Base-by-base conservation (phyloP, 2,329 filamentous ascomycete species). In the Orbilia javanica region DNA sequence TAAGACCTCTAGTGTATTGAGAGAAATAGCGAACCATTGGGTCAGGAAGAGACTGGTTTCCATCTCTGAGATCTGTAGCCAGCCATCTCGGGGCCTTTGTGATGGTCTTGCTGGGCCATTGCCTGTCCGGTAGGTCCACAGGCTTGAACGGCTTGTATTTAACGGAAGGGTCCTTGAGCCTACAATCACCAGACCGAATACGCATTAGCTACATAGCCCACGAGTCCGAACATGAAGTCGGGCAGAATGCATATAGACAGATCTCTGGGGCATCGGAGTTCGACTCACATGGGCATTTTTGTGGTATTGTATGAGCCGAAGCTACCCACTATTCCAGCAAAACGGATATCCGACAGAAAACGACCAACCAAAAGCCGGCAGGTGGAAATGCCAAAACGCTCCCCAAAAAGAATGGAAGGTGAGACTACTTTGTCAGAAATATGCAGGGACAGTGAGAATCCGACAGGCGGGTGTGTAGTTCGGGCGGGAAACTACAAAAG, bases 1-100 rank as follows among this genome's bases (percentile, higher is more conserved):
- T 13, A 6, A 46, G 20, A 31, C 65, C 53, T 36, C 66, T 46
- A 39, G 3, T n/a, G n/a, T n/a, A n/a, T n/a, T n/a, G n/a, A 34
- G 4, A 57, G 8, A 50, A 62, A 15, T 4, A 60, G 44, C 89
- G 81, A 87, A 93, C 92, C 94, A 98, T 97, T 80, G 95, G 94
- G 84, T 97, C 93, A 36, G 93, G 90, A 84, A 97, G 87, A 84
- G 91, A 94, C 87, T 98, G 95, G 87, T 97, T 97, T 72, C 94
- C 95, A 87, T 98, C 95, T 82, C 95, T 88, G 82, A 96, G 86
- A 84, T 96, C 92, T 46, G 93, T 96, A 52, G 92, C 92, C 83
- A 97, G 89, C 94, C 94, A 98, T 82, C 95, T 88, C 39, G 94
- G 94, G 62, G 94, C 89, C 86, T 94, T 96, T 82, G 93, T 89